A percentile compares a stretch with the other conserved stretches of the same genome.
Evolutionary conservation across 495 filamentous ascomycete species (phyloP).

Genomic region (Penicillium taxi): DNA sequence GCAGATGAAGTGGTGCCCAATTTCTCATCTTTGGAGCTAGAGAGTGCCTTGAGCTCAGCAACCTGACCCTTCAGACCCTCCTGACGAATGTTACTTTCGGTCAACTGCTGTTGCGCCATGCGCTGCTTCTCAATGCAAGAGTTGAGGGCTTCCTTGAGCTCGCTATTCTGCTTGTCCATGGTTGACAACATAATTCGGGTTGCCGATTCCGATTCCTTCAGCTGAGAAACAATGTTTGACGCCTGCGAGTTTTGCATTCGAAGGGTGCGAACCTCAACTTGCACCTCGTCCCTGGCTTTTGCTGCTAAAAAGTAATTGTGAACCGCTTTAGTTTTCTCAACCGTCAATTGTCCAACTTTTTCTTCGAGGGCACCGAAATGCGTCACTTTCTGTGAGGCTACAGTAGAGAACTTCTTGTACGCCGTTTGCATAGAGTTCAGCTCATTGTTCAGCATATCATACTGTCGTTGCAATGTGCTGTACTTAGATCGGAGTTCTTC

Average conservation of each 20-base stretch:
- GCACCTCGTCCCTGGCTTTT: slow-evolving; percentile 80
- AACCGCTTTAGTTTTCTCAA: slow-evolving; percentile 92
- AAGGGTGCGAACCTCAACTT: slow-evolving; percentile 66
- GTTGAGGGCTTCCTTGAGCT: slow-evolving; percentile 66
- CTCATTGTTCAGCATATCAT: slow-evolving; percentile 76
- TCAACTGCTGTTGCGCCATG: slow-evolving; percentile 58
- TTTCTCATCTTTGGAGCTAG: slow-evolving; percentile 65
- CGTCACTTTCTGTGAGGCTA: slow-evolving; percentile 79
- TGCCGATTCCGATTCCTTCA: slow-evolving; percentile 76
- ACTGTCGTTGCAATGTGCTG: slow-evolving; percentile 64
- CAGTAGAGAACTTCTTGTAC: slow-evolving; percentile 72
- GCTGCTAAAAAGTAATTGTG: slow-evolving; percentile 96
- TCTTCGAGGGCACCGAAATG: slow-evolving; percentile 72
- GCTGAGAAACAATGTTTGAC: slow-evolving; percentile 82
- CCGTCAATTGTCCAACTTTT: slow-evolving; percentile 59
- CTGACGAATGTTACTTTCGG: slow-evolving; percentile 56
- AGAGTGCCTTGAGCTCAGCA: slow-evolving; percentile 59
- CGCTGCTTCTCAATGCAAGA: slow-evolving; percentile 60
- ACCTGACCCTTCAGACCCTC: slow-evolving; percentile 74
- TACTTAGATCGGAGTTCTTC: slow-evolving; percentile 71
- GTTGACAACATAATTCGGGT: slow-evolving; percentile 59
- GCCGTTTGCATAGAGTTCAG: slow-evolving; percentile 77
- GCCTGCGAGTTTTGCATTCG: slow-evolving; percentile 78
- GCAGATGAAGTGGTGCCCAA: slow-evolving; percentile 43
- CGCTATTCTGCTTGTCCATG: slow-evolving; percentile 81